A percentile compares a stretch with the other conserved stretches of the same genome.
Conservation (phyloP, 257 asterid genomes). For the Nicotiana sylvestris region DNA sequence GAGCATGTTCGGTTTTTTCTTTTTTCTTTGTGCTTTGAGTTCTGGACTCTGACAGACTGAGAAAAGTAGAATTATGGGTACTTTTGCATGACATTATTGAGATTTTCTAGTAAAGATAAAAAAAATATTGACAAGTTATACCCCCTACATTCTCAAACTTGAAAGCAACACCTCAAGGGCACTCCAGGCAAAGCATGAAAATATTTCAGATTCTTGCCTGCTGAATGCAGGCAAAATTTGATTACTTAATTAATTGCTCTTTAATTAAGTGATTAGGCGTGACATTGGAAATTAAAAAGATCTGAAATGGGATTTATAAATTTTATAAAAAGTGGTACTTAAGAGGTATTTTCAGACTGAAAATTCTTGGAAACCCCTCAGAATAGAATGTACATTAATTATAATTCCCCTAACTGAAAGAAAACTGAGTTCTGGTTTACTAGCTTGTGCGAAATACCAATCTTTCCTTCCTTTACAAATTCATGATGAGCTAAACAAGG, state of each 20-base stretch:
- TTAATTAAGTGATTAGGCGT: slow-evolving; percentile 55
- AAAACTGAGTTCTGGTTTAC: slow-evolving; percentile 49
- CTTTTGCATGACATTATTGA: slow-evolving; percentile 34
- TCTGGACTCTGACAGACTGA: slow-evolving; percentile 35
- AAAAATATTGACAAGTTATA: slow-evolving; percentile 26
- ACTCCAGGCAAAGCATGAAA: slow-evolving; percentile 49
- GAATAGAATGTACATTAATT: slow-evolving; percentile 51
- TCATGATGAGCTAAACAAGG: background rate
- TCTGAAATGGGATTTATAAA: slow-evolving; percentile 10
- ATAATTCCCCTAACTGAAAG: slow-evolving; percentile 28
- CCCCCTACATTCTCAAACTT: slow-evolving; percentile 32
- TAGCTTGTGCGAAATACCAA: background rate
- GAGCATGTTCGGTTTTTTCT: slow-evolving; percentile 6
- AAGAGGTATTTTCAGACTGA: slow-evolving; percentile 32
- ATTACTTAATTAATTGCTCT: slow-evolving; percentile 26
- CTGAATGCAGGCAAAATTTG: slow-evolving; percentile 11
- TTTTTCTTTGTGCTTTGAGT: slow-evolving; percentile 6
- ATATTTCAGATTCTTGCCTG: slow-evolving; percentile 5
- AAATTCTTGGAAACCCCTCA: slow-evolving; percentile 42
- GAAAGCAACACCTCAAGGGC: slow-evolving; percentile 64
- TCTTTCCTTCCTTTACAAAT: slow-evolving; percentile 4
- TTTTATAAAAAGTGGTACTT: slow-evolving; percentile 34
- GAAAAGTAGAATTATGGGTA: slow-evolving; percentile 42
- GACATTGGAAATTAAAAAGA: slow-evolving; percentile 44
- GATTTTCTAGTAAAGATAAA: background rate